Percentiles rank a stretch among this genome's conserved stretches.
phyloP scores from a whole-genome alignment of 371 early-diverging fungal species.

The Syncephalastrum sp. region DNA sequence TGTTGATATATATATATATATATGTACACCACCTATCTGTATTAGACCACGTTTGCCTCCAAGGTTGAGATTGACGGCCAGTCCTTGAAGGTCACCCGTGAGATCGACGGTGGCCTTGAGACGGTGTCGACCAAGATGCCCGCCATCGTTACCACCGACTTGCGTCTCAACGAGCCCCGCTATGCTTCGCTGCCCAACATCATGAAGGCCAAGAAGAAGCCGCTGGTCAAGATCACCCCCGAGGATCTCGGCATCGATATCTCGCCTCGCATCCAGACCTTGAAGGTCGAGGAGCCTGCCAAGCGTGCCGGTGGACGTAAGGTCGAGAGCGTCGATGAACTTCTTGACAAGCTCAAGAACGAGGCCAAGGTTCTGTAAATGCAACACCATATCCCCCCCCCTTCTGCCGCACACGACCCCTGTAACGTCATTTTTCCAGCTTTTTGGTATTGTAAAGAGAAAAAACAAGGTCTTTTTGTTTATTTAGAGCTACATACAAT shows the following conservation, averaged over 20 bases:
- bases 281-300: conserved; percentile 93
- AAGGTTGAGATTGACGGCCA: conserved; percentile 83
- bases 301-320: conserved; percentile 93
- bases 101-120: conserved; percentile 98
- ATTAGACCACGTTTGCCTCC: conserved; percentile 93
- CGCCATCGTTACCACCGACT: conserved; percentile 94
- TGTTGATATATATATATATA: conserved; percentile 7
- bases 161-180: conserved; percentile 94
- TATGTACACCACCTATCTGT: conserved; percentile 6
- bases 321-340: conserved; percentile 93
- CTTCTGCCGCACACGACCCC: neutral
- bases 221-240: conserved; percentile 78
- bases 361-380: conserved; percentile 56
- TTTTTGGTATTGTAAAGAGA: conserved; percentile 1
- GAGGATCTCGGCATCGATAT: conserved; percentile 86
- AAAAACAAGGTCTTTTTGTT: neutral
- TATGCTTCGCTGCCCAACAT: conserved; percentile 94
- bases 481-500: too few species aligned
- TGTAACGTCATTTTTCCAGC: conserved; percentile 1
- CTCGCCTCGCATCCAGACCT: conserved; percentile 75
- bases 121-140: conserved; percentile 85
- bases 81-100: conserved; percentile 83
- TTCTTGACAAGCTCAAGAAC: conserved; percentile 85
- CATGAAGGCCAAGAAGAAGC: conserved; percentile 99
- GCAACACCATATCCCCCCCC: conserved; percentile 3